A percentile compares a stretch with the other conserved stretches of the same genome.
These are phyloP conservation scores for Eimeria falciformis DNA, from an alignment of 169 alveolate genomes.

Conservation along the genomic window DNA sequence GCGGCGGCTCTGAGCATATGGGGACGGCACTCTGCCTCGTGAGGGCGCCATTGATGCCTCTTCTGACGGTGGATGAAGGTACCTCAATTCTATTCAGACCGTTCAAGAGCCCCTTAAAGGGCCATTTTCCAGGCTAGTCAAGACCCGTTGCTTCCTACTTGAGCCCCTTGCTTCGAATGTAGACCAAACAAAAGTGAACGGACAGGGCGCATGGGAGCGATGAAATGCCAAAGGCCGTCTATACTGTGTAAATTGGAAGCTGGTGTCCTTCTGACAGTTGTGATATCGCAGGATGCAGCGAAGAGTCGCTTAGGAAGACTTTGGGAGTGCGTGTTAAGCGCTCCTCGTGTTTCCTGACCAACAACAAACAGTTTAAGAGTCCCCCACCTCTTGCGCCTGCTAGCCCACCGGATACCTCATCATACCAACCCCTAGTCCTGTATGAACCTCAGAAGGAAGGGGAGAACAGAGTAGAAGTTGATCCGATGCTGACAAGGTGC, in stretches of 20 bases:
- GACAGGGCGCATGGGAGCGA: no score
- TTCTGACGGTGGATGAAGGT: constrained; percentile 86
- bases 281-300: constrained; percentile 80
- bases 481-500: constrained; percentile 85
- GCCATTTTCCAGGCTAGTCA: constrained; percentile 85
- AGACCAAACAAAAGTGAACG: no score
- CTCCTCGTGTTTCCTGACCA: constrained; percentile 76
- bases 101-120: constrained; percentile 86
- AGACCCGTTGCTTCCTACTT: not conserved
- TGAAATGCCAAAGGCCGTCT: no score
- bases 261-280: not conserved
- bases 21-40: constrained; percentile 79
- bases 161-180: no score
- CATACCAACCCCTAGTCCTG: constrained; percentile 81
- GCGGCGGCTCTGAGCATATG: constrained; percentile 14
- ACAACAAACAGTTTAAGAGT: constrained; percentile 71
- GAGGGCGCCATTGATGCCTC: constrained; percentile 86
- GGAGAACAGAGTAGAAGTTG: constrained; percentile 83
- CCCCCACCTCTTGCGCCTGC: constrained; percentile 67
- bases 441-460: constrained; percentile 84
- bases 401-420: constrained; percentile 10
- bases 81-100: constrained; percentile 85
- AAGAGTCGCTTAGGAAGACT: constrained; percentile 85
- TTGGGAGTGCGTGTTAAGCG: constrained; percentile 84
- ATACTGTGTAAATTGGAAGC: no score